phyloP scores from a whole-genome alignment of 148 eudicot species.

The Gaultheria prostrata region DNA sequence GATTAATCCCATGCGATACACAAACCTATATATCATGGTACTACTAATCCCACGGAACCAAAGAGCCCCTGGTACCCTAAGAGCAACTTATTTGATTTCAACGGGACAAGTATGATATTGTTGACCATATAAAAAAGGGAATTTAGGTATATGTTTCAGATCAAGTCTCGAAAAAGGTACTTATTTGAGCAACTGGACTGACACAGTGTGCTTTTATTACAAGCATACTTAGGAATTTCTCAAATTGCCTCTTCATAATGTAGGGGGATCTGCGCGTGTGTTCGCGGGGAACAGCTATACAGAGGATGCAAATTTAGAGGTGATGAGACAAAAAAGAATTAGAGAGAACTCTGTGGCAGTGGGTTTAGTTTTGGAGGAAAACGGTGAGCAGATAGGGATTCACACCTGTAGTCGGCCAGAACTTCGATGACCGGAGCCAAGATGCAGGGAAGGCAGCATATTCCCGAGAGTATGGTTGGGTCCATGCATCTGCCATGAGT shows the following conservation, averaged over 20 bases:
- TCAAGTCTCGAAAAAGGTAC: not conserved
- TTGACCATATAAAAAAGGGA: not conserved
- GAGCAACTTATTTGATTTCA: not conserved
- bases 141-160: no score
- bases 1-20: not conserved
- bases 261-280: not conserved
- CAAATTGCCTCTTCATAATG: not conserved
- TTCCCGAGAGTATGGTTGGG: slow-evolving; percentile 91
- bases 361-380: not conserved
- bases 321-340: not conserved
- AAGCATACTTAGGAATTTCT: not conserved
- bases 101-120: not conserved
- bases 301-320: not conserved
- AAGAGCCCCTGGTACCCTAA: not conserved
- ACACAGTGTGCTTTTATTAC: not conserved
- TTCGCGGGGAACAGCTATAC: not conserved
- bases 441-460: slow-evolving; percentile 95
- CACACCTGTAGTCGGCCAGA: slow-evolving; percentile 95
- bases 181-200: not conserved
- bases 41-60: not conserved
- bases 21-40: not conserved
- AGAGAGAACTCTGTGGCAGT: not conserved
- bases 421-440: slow-evolving; percentile 85
- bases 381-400: slow-evolving; percentile 1
- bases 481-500: slow-evolving; percentile 97